These are phyloP conservation scores for Hibiscus tridactylites DNA, from an alignment of 345 rosid species.

Conservation along the genomic window DNA sequence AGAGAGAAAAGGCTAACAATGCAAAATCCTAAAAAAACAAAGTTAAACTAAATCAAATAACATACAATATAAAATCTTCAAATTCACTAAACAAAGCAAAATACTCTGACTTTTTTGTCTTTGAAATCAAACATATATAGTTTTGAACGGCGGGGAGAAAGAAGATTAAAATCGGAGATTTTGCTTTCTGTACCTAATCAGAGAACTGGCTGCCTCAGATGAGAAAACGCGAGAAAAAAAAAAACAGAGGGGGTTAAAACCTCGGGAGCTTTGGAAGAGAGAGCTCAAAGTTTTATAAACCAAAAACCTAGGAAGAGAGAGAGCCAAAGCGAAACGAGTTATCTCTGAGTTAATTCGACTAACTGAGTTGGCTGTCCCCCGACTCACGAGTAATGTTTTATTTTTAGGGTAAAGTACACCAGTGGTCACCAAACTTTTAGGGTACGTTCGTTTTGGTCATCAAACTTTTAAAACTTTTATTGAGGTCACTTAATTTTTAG, in stretches of 20 bases:
- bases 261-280: not conserved
- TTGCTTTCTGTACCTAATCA: not conserved
- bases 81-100: too few relatives aligned
- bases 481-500: too few relatives aligned
- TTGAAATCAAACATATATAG: not conserved
- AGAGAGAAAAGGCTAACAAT: not conserved
- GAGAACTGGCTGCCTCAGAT: not conserved
- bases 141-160: not conserved
- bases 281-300: too few relatives aligned
- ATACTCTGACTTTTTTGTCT: not conserved
- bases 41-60: too few relatives aligned
- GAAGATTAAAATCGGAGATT: not conserved
- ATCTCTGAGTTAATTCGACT: not conserved
- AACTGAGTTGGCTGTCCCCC: not conserved
- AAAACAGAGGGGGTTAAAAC: not conserved
- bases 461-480: too few relatives aligned
- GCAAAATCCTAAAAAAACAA: too few relatives aligned
- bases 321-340: not conserved
- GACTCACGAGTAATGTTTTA: not conserved
- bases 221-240: not conserved
- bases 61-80: too few relatives aligned
- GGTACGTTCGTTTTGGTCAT: too few relatives aligned
- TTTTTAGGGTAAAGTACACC: too few relatives aligned
- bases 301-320: too few relatives aligned
- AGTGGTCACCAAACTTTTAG: too few relatives aligned